Conservation (phyloP, 176 grass and related monocot species). For the Zea mays region DNA sequence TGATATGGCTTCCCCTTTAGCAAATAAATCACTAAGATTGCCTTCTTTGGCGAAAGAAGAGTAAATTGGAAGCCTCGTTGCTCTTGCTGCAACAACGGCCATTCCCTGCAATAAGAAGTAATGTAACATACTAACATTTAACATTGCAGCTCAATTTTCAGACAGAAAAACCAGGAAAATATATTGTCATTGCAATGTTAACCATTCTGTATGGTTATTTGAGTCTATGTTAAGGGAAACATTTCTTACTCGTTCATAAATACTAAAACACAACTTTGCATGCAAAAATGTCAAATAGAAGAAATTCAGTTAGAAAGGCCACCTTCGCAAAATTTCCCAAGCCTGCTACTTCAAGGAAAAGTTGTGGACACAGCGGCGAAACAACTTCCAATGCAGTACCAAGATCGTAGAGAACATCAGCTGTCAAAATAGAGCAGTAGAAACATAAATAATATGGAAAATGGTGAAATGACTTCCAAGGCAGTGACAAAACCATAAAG, state of each 20-base stretch:
- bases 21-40: conserved; percentile 96
- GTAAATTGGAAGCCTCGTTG: conserved; percentile 91
- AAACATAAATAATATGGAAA: conserved; percentile 18
- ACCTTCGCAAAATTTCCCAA: conserved; percentile 97
- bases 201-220: background rate
- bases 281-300: background rate
- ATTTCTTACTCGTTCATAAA: background rate
- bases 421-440: conserved; percentile 44
- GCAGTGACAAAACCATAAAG: conserved; percentile 82
- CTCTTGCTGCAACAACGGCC: conserved; percentile 89
- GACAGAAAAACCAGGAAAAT: conserved; percentile 2
- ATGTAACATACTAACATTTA: background rate
- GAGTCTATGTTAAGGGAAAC: background rate
- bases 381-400: conserved; percentile 86
- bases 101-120: conserved; percentile 60
- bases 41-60: conserved; percentile 98
- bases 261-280: background rate
- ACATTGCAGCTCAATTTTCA: conserved; percentile 5
- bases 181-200: conserved; percentile 2
- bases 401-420: conserved; percentile 96
- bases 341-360: conserved; percentile 94
- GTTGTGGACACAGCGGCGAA: conserved; percentile 92
- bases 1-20: conserved; percentile 96
- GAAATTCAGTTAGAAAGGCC: conserved; percentile 18
- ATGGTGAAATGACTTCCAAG: conserved; percentile 72